Evolutionary conservation across 345 rosid genomes (phyloP).

Genomic region (Linum trigynum): DNA sequence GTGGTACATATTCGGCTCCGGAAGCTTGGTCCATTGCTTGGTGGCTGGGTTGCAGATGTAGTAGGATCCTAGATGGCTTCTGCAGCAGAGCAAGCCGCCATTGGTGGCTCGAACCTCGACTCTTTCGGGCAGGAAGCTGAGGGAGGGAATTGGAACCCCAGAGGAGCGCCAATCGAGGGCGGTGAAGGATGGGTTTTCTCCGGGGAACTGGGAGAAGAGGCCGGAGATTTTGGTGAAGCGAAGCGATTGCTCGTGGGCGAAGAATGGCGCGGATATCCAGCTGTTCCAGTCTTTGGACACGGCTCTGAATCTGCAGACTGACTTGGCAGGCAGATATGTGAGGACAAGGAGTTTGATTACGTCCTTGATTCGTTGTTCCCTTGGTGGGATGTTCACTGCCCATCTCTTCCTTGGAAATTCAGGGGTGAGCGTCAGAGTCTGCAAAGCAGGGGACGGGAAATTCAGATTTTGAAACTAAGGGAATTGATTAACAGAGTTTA

Average conservation of each 20-base stretch:
- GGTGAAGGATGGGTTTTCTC: constrained; percentile 20
- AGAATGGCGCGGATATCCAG: constrained; percentile 30
- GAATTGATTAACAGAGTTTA: too few relatives aligned
- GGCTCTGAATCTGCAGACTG: constrained; percentile 28
- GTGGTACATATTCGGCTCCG: constrained; percentile 23
- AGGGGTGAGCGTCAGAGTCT: too few relatives aligned
- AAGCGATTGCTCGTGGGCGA: constrained; percentile 29
- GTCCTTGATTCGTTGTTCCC: constrained; percentile 9
- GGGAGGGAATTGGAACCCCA: constrained; percentile 25
- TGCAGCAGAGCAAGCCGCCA: constrained; percentile 39
- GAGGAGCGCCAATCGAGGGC: constrained; percentile 16
- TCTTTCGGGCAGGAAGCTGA: constrained; percentile 25
- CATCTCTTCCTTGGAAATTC: background rate
- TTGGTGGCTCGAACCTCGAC: constrained; percentile 20
- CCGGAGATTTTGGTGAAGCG: constrained; percentile 30
- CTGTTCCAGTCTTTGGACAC: constrained; percentile 33
- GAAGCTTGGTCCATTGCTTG: constrained; percentile 29
- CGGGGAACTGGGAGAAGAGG: constrained; percentile 23
- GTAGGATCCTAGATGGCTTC: constrained; percentile 16
- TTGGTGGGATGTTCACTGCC: too few relatives aligned
- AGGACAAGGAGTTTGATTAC: constrained; percentile 22
- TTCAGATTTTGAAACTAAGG: too few relatives aligned
- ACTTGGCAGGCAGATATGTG: constrained; percentile 35
- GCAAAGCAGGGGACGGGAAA: too few relatives aligned
- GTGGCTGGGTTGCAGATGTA: constrained; percentile 43